phyloP scores from a whole-genome alignment of 2,329 filamentous ascomycete species.

The Fusarium guadeloupense region DNA sequence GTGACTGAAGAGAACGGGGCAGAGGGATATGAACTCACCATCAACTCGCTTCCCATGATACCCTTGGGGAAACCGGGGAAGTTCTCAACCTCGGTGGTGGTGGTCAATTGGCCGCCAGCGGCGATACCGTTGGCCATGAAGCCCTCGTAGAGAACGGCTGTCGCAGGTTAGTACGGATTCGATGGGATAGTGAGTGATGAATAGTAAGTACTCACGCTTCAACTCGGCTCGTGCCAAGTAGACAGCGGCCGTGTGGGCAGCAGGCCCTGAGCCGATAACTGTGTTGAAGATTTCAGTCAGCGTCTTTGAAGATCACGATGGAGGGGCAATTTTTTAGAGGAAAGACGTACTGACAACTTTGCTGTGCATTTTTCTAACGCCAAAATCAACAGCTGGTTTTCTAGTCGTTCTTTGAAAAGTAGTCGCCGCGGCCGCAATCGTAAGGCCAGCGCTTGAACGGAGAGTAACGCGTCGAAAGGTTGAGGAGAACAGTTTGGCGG shows the following conservation, averaged over 20 bases:
- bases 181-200: not conserved
- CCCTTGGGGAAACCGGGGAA: slow-evolving; percentile 93
- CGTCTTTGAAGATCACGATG: slow-evolving; percentile 1
- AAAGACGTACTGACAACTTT: slow-evolving; percentile 83
- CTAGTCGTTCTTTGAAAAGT: slow-evolving; percentile 65
- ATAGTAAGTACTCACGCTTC: slow-evolving; percentile 68
- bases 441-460: slow-evolving; percentile 77
- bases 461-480: slow-evolving; percentile 76
- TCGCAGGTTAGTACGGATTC: slow-evolving; percentile 18
- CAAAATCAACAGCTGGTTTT: slow-evolving; percentile 48
- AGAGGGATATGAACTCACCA: slow-evolving; percentile 63
- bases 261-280: slow-evolving; percentile 93
- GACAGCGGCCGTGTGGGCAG: slow-evolving; percentile 95
- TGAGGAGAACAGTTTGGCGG: slow-evolving; percentile 93
- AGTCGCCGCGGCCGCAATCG: slow-evolving; percentile 73
- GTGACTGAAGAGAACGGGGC: not conserved
- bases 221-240: slow-evolving; percentile 95
- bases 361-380: slow-evolving; percentile 80
- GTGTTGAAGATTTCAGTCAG: slow-evolving; percentile 22
- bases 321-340: slow-evolving; percentile 16
- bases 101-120: slow-evolving; percentile 95
- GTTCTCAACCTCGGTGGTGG: slow-evolving; percentile 98
- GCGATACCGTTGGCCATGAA: slow-evolving; percentile 98
- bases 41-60: slow-evolving; percentile 87
- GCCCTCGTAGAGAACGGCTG: slow-evolving; percentile 92